Evolutionary conservation across 1,284 basidiomycete genomes (phyloP), one percentile per base, ranked within the genome.

Genomic region (Austroboletus niveus): DNA sequence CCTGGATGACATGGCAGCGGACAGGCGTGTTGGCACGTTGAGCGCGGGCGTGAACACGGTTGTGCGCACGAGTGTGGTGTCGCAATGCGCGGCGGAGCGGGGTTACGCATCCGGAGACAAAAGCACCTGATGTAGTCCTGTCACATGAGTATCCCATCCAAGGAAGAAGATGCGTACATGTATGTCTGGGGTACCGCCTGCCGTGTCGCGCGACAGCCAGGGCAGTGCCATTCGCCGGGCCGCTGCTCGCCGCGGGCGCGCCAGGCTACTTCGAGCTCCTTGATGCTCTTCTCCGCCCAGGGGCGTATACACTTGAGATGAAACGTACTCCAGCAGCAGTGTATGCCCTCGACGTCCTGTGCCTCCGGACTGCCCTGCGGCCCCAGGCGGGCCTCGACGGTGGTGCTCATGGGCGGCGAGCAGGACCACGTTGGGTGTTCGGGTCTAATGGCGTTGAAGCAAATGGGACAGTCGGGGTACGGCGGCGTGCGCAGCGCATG

Each of bases 11-110:
- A 87, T 10, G 75, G 66, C 9, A 85, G 77, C 0, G 88, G 81
- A 60, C 93, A 97, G 0, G 86, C 76, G 59, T 90, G 87, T 1
- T 70, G 70, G 57, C 87, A 89, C 1, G 73, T 72, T 59, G 82
- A 86, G 5, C 92, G 78, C 1, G 74, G 61, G 3, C 92, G 82
- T 0, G 85, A 79, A 66, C 94, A 96, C 0, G 83, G 78, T 54
- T 85, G 83, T 0, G 81, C 89, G 60, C 94, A 97, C 17, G 88
- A 92, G 66, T 97, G 94, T 1, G 93, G 93, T 0, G 87, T 92
- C 0, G 83, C 77, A 1, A 88, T 75, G 8, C 82, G 80, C 0
- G 82, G 76, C 1, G 82, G 82, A 47, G 83, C 81, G 0, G 90
- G 90, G 57, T 90, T 83, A n/a, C 80, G 75, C 3, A 79, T 76